Percentiles rank a stretch among this genome's conserved stretches.
Conservation (phyloP, 2,329 filamentous ascomycete species). For the Clarireedia hainanense region DNA sequence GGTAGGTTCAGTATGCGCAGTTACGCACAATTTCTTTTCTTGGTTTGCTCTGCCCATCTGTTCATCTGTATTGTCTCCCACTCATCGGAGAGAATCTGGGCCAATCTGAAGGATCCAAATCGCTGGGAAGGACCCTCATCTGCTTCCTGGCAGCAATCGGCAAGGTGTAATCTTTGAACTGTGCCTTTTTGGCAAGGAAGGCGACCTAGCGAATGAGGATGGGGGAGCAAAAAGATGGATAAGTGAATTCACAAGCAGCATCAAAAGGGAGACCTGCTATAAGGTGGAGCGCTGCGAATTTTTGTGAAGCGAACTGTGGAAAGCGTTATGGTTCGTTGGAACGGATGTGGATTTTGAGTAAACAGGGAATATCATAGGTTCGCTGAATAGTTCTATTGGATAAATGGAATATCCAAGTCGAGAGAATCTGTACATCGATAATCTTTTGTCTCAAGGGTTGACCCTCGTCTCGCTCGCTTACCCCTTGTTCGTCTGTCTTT, state of each 20-base stretch:
- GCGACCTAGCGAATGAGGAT: background rate
- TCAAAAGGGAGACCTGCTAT: background rate
- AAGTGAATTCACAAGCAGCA: background rate
- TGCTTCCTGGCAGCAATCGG: background rate
- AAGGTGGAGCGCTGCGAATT: too few relatives aligned
- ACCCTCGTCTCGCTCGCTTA: background rate
- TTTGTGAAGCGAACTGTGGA: background rate
- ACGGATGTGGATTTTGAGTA: background rate
- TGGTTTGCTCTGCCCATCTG: background rate
- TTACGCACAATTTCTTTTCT: background rate
- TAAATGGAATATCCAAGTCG: background rate
- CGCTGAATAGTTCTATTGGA: background rate
- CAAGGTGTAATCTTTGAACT: background rate
- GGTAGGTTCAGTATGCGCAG: background rate
- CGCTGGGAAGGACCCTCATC: conserved; percentile 2
- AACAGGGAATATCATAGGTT: background rate
- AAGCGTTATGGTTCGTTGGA: background rate
- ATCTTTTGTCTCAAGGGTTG: background rate
- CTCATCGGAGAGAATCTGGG: background rate
- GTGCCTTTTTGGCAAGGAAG: conserved; percentile 1
- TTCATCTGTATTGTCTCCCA: background rate
- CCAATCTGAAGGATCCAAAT: conserved; percentile 5
- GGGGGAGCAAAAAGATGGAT: background rate
- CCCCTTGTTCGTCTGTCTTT: background rate
- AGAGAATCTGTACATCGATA: background rate